Evolutionary conservation across 2,329 filamentous ascomycete genomes (phyloP), one percentile per base, ranked within the genome.

Genomic region (Neonectria sp.): DNA sequence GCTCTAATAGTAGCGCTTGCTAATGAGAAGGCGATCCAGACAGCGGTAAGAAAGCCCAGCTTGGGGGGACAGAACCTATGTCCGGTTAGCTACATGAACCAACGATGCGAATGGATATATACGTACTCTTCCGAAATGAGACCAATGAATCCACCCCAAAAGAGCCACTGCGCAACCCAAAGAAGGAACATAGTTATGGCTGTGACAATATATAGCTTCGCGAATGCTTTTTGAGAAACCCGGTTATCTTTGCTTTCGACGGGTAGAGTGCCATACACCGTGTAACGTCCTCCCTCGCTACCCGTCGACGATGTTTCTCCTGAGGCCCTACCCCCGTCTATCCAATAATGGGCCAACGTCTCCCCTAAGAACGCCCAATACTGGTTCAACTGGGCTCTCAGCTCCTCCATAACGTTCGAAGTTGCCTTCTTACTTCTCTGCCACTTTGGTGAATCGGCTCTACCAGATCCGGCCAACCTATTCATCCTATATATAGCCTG

Each of bases 101-200:
- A 33, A 40, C 2, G 1, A 31, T 9, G 7, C n/a, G 31, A 43
- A 51, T 11, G 12, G 31, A 21, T 7, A 6, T 37, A 8, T 2
- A 56, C 60, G 8, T 56, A 63, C 60, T 56, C 53, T 15, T 53
- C 33, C 2, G 51, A 65, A 13, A 60, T 72, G 0, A 72, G 35
- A 13, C 29, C 17, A 17, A 70, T 52, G 2, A 70, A 72, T 1
- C 69, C 70, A 2, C 27, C 12, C 70, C 70, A 72, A 55, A 72
- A 72, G 0, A 72, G 21, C 46, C 60, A 70, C 21, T 70, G 69
- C 2, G 64, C 37, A 21, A 63, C 17, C 27, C 49, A 70, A 27
- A 68, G 48, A 0, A 59, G 0, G 8, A 17, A 29, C 1, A 72
- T 17, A 0, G n/a, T 46, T 27, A 31, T 40, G 1, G 48, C 24